Evolutionary conservation across 106 monocot genomes (phyloP).

Genomic region (Xerophyta viscosa): DNA sequence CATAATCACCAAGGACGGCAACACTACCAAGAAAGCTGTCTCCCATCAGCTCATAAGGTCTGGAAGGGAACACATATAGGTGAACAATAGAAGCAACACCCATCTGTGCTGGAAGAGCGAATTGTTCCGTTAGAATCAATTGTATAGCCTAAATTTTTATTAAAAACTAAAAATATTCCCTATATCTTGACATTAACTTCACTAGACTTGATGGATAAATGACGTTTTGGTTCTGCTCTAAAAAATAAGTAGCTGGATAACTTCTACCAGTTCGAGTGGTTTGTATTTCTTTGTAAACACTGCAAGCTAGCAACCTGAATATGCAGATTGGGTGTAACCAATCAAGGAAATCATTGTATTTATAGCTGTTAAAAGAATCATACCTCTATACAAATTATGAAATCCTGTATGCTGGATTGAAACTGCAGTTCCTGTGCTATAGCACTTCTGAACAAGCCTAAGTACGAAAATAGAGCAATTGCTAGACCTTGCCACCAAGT

Average conservation of each 20-base stretch:
- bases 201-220: too few relatives aligned
- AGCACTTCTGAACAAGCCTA: conserved; percentile 66
- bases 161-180: too few relatives aligned
- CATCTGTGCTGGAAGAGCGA: conserved; percentile 75
- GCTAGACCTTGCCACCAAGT: conserved; percentile 99
- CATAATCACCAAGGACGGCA: conserved; percentile 90
- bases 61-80: conserved; percentile 83
- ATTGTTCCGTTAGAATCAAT: conserved; percentile 2
- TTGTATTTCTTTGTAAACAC: too few relatives aligned
- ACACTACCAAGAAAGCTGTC: conserved; percentile 49
- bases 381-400: conserved; percentile 98
- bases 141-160: too few relatives aligned
- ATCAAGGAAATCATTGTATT: too few relatives aligned
- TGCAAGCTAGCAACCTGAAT: too few relatives aligned
- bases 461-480: conserved; percentile 76
- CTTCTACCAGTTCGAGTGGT: too few relatives aligned
- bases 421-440: conserved; percentile 77
- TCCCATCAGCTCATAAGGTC: conserved; percentile 81
- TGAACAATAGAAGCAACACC: conserved; percentile 81
- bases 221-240: too few relatives aligned
- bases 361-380: too few relatives aligned
- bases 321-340: too few relatives aligned
- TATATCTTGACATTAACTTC: too few relatives aligned
- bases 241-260: too few relatives aligned
- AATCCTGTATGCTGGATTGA: conserved; percentile 90